Base-by-base conservation (phyloP, 2,329 filamentous ascomycete species). In the Phaeophleospora eucalypticola region DNA sequence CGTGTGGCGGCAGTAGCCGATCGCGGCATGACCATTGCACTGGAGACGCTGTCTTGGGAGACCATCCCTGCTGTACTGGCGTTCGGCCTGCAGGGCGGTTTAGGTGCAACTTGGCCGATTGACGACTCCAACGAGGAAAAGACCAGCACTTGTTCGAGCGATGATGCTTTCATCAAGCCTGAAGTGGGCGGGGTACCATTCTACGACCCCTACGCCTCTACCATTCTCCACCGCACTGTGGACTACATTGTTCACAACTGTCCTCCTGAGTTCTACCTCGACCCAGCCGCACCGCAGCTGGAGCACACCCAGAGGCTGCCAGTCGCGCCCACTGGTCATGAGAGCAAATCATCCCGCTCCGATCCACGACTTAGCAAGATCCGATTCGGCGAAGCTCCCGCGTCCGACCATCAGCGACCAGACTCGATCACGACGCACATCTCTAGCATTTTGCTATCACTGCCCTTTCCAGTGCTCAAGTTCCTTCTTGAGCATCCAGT, bases 381-480 rank as follows among this genome's bases (percentile, higher is more conserved):
- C 43, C 80, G 82, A 50, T 89, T 89, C 58, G 85, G 85, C n/a
- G 83, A 87, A 54, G 69, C 84, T 16, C 70, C 79, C 2, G 69
- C 70, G 19, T 67, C 74, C 27, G 68, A 73, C 9, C 58, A 62
- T 21, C 63, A 67, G 33, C 58, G 66, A 9, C 66, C 63, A 16
- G 58, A 58, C 3, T 45, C 51, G 4, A 53, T 73, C 21, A 73
- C 75, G 18, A 71, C 72, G 0, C 66, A 77, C 0, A 68, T 89
- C 4, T 89, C 86, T 0, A 81, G 78, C 20, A 71, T 87, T 17
- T 70, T 90, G 2, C 68, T 88, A 43, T 87, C 86, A 34, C 68
- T 89, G 4, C 86, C 86, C 0, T 86, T 86, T 55, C 71, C 77
- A 12, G 70, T 83, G 20, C 71, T 90, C 18, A 83, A 85, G 65